Conservation (phyloP, 2,329 filamentous ascomycete genomes). For the Scolecobasidium constrictum region DNA sequence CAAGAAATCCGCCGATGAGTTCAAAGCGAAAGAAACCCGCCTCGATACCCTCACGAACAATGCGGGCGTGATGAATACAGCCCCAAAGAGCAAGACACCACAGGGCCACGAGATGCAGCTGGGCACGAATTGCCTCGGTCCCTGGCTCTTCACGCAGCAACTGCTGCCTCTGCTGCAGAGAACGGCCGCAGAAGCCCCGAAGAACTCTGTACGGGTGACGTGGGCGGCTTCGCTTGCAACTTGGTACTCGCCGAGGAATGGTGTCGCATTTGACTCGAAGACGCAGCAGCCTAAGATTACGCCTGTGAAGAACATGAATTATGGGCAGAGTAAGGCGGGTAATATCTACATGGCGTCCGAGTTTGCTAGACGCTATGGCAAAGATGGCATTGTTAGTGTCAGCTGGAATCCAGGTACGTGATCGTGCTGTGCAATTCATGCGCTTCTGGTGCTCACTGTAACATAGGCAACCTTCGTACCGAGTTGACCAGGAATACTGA, state of each 20-base stretch:
- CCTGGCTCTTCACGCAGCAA: conserved; percentile 7
- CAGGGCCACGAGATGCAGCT: conserved; percentile 18
- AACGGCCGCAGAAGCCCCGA: conserved; percentile 14
- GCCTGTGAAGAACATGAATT: neutral
- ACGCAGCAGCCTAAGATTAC: neutral
- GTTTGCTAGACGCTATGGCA: conserved; percentile 10
- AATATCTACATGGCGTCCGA: conserved; percentile 9
- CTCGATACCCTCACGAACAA: conserved; percentile 33
- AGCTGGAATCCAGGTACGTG: conserved; percentile 11
- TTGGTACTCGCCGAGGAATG: conserved; percentile 2
- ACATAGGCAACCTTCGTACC: too few relatives aligned
- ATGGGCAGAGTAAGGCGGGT: conserved; percentile 10
- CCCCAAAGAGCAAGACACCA: conserved; percentile 2
- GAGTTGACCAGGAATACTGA: too few relatives aligned
- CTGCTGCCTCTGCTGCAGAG: conserved; percentile 7
- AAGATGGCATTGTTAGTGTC: conserved; percentile 8
- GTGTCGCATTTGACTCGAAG: conserved; percentile 8
- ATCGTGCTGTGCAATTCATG: too few relatives aligned
- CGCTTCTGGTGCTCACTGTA: too few relatives aligned
- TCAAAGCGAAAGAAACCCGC: conserved; percentile 22
- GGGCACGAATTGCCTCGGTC: conserved; percentile 11
- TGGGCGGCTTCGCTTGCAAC: conserved; percentile 8
- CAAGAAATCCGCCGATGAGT: conserved; percentile 22
- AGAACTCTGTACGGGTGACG: conserved; percentile 7
- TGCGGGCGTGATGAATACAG: conserved; percentile 19